Evolutionary conservation across 306 rosid species (phyloP).

Genomic region (Cicer arietinum): DNA sequence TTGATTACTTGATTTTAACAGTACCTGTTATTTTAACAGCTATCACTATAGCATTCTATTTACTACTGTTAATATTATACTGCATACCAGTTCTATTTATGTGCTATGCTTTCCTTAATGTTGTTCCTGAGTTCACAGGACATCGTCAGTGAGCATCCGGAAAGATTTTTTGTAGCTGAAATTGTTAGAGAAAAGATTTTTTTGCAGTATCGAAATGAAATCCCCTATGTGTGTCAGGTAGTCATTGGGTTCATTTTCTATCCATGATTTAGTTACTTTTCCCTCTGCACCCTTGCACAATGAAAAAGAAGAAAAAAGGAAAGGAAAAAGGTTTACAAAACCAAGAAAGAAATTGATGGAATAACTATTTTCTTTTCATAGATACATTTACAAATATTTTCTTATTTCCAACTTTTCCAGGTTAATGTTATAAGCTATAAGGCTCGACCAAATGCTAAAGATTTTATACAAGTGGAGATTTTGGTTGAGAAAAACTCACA

Average conservation of each 20-base stretch:
- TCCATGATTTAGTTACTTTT: constrained; percentile 33
- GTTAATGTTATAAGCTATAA: constrained; percentile 92
- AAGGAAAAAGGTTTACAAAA: constrained; percentile 6
- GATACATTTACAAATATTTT: constrained; percentile 5
- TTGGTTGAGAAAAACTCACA: constrained; percentile 88
- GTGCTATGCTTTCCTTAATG: constrained; percentile 37
- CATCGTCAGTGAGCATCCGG: constrained; percentile 95
- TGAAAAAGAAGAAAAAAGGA: too few species aligned
- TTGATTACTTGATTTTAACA: constrained; percentile 15
- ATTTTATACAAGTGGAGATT: constrained; percentile 88
- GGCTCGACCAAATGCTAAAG: constrained; percentile 85
- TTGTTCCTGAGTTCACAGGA: constrained; percentile 65
- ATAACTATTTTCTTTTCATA: not conserved
- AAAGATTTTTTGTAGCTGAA: constrained; percentile 90
- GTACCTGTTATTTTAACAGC: constrained; percentile 15
- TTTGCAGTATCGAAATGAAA: constrained; percentile 89
- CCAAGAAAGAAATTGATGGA: constrained; percentile 15
- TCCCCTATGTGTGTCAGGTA: constrained; percentile 98
- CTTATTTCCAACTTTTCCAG: constrained; percentile 50
- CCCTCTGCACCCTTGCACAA: not conserved
- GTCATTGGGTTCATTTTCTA: constrained; percentile 18
- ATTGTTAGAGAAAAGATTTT: constrained; percentile 95
- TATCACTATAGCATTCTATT: not conserved
- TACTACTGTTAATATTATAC: constrained; percentile 11
- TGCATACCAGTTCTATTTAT: constrained; percentile 34